These are phyloP conservation scores for Hsuehochloa calcarea DNA, from an alignment of 176 grass and related monocot species.

Conservation along the genomic window DNA sequence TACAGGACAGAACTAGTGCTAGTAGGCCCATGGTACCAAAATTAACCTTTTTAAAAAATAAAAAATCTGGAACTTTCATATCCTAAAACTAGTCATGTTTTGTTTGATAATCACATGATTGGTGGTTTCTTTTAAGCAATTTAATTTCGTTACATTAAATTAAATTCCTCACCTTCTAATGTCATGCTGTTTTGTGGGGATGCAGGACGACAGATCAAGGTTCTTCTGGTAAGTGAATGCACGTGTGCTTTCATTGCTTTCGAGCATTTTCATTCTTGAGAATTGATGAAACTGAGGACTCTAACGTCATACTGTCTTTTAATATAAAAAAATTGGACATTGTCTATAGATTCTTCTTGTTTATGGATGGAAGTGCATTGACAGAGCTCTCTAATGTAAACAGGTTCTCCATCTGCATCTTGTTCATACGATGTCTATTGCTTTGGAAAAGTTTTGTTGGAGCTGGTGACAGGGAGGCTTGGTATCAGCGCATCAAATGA, in stretches of 20 bases:
- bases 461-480: slow-evolving; percentile 83
- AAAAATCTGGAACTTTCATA: background rate
- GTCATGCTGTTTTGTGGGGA: slow-evolving; percentile 16
- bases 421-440: slow-evolving; percentile 87
- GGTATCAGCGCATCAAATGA: slow-evolving; percentile 71
- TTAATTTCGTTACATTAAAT: slow-evolving; percentile 6
- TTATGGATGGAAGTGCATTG: slow-evolving; percentile 9
- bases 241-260: slow-evolving; percentile 2
- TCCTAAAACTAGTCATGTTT: background rate
- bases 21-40: background rate
- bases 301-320: background rate
- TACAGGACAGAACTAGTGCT: background rate
- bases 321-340: background rate
- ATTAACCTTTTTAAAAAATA: background rate
- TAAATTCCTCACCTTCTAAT: slow-evolving; percentile 23
- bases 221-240: slow-evolving; percentile 63
- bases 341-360: background rate
- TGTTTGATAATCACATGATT: background rate
- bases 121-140: slow-evolving; percentile 1
- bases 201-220: slow-evolving; percentile 68
- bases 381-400: slow-evolving; percentile 20
- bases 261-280: background rate
- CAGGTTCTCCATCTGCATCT: slow-evolving; percentile 61
- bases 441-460: slow-evolving; percentile 90
- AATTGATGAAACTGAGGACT: background rate